phyloP scores from a whole-genome alignment of 108 stramenopile species.

The Nitzschia putrida region DNA sequence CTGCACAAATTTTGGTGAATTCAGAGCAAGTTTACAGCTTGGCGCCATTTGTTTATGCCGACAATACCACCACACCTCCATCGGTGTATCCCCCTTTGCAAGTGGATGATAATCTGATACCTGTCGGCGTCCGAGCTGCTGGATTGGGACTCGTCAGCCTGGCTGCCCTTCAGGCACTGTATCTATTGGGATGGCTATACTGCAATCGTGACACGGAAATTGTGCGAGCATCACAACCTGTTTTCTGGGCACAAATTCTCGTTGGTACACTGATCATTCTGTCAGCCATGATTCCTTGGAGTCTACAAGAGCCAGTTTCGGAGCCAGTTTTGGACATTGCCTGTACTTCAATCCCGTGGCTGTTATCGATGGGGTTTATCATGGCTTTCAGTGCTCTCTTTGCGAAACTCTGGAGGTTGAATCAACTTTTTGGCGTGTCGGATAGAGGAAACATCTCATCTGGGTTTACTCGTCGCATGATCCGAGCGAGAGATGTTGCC shows the following conservation, averaged over 20 bases:
- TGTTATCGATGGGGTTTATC: constrained; percentile 26
- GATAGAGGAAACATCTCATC: not conserved
- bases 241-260: constrained; percentile 36
- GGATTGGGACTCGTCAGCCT: not conserved
- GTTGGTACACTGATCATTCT: constrained; percentile 39
- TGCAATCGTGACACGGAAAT: constrained; percentile 29
- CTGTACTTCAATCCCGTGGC: constrained; percentile 24
- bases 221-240: constrained; percentile 42
- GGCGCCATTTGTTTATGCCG: not conserved
- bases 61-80: not conserved
- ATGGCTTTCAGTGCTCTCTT: constrained; percentile 30
- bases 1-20: not conserved
- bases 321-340: not conserved
- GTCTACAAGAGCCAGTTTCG: not conserved
- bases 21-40: not conserved
- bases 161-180: not conserved
- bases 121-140: not conserved
- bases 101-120: not conserved
- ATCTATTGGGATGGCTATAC: not conserved
- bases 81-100: not conserved
- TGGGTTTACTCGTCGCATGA: not conserved
- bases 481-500: constrained; percentile 24
- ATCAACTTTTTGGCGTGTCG: constrained; percentile 8
- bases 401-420: constrained; percentile 29
- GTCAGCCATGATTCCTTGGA: constrained; percentile 33